phyloP scores from a whole-genome alignment of 2,329 filamentous ascomycete genomes.

The Rutstroemia sydowiana region DNA sequence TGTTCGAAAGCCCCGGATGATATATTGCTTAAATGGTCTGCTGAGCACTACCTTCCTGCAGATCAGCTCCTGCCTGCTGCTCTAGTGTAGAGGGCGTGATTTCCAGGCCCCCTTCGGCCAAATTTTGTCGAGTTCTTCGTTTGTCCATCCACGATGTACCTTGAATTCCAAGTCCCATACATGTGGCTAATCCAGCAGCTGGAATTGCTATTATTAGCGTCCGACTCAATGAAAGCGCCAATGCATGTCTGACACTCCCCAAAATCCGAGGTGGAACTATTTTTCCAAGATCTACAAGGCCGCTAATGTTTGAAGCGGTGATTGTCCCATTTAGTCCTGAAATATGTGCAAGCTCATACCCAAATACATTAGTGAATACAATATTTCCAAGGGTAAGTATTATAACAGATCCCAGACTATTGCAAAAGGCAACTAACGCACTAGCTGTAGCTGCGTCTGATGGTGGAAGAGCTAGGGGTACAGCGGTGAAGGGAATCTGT shows the following conservation, averaged over 20 bases:
- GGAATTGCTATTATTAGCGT: neutral
- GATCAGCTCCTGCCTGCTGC: too few species aligned
- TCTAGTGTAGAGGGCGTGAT: too few species aligned
- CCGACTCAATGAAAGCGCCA: neutral
- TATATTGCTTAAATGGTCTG: too few species aligned
- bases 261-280: neutral
- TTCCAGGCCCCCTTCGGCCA: too few species aligned
- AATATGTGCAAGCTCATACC: neutral
- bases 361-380: neutral
- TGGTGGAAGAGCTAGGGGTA: conserved; percentile 39
- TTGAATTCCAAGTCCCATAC: neutral
- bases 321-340: neutral
- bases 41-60: too few species aligned
- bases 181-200: neutral
- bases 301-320: neutral
- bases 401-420: neutral
- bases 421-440: neutral
- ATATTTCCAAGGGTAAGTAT: neutral
- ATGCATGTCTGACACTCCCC: neutral
- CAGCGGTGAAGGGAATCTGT: conserved; percentile 41
- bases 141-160: neutral
- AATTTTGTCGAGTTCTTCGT: too few species aligned
- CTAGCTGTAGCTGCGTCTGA: neutral
- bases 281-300: neutral
- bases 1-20: too few species aligned